Evolutionary conservation across 768 basidiomycete genomes (phyloP).

Genomic region (Hericium alpestre): DNA sequence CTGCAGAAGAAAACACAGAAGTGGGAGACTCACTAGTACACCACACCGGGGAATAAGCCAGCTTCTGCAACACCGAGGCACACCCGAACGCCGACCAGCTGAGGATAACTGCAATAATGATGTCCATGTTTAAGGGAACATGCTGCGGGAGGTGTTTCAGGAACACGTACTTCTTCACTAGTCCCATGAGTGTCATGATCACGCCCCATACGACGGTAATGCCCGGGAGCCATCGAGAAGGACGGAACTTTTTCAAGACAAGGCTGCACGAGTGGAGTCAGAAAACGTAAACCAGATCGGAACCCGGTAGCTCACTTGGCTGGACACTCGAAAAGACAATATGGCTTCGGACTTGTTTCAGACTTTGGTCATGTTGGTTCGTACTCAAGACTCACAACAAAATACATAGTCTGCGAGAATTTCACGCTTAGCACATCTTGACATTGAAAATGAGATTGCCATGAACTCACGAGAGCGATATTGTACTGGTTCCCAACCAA

Average conservation of each 20-base stretch:
- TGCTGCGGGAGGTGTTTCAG: neutral
- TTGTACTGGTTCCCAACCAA: constrained; percentile 54
- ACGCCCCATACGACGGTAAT: constrained; percentile 61
- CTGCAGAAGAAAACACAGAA: neutral
- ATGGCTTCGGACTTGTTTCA: constrained; percentile 27
- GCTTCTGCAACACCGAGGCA: constrained; percentile 60
- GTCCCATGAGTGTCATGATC: constrained; percentile 55
- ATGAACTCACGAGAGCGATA: constrained; percentile 43
- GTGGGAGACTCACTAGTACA: constrained; percentile 46
- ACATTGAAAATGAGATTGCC: neutral
- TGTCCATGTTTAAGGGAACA: neutral
- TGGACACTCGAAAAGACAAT: constrained; percentile 58
- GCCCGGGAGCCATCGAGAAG: constrained; percentile 60
- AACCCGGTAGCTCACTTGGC: constrained; percentile 39
- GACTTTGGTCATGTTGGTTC: neutral
- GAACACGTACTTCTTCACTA: constrained; percentile 47
- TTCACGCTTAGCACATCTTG: neutral
- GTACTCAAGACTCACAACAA: constrained; percentile 37
- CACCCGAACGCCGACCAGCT: constrained; percentile 47
- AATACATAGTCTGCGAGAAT: constrained; percentile 49
- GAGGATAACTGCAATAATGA: constrained; percentile 36
- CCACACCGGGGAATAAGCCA: constrained; percentile 63
- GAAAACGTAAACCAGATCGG: neutral
- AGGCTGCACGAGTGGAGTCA: constrained; percentile 18
- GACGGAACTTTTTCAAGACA: constrained; percentile 52